Conservation (phyloP, 2,329 filamentous ascomycete genomes). For the Arthrobotrys pseudoclavata region DNA sequence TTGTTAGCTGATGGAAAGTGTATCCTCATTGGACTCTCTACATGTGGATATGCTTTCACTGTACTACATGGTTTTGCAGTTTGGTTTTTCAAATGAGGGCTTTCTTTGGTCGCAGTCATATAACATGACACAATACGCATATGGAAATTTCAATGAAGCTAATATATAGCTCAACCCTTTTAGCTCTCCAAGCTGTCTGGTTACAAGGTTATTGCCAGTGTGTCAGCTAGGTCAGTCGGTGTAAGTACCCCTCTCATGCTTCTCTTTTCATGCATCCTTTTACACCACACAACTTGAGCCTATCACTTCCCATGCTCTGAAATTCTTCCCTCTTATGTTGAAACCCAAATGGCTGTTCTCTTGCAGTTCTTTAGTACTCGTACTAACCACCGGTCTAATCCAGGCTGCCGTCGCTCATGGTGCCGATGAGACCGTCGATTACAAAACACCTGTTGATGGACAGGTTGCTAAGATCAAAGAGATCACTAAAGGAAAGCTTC, state of each 20-base stretch:
- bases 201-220: slow-evolving; percentile 56
- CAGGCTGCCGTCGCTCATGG: slow-evolving; percentile 39
- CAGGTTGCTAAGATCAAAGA: slow-evolving; percentile 49
- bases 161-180: slow-evolving; percentile 6
- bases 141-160: neutral
- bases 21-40: neutral
- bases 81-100: no score
- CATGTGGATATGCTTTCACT: neutral
- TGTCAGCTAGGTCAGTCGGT: slow-evolving; percentile 36
- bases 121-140: neutral
- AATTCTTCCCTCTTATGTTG: neutral
- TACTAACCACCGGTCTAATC: slow-evolving; percentile 6
- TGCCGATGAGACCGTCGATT: slow-evolving; percentile 56
- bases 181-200: slow-evolving; percentile 56
- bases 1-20: neutral
- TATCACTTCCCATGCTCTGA: neutral
- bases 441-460: slow-evolving; percentile 33
- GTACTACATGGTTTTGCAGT: no score
- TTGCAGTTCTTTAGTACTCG: neutral
- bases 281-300: neutral
- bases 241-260: slow-evolving; percentile 27
- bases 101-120: neutral
- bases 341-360: neutral
- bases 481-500: slow-evolving; percentile 40
- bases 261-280: neutral